Conservation (phyloP, 305 asterid genomes). For the Solanum chacoense region DNA sequence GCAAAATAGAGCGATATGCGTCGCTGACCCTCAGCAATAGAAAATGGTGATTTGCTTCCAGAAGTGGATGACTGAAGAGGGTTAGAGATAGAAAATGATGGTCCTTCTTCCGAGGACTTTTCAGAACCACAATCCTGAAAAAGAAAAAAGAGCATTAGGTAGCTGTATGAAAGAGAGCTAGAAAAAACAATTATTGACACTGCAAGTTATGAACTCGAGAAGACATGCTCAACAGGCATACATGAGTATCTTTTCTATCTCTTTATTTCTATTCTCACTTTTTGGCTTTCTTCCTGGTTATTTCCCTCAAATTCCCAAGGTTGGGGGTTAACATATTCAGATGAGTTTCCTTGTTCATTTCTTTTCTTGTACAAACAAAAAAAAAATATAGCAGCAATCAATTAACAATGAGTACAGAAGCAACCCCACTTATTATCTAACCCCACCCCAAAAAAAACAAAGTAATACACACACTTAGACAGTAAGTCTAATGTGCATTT, state of each 20-base stretch:
- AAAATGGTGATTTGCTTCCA: conserved; percentile 40
- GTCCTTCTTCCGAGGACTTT: conserved; percentile 37
- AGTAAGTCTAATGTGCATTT: not conserved
- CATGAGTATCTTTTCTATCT: not conserved
- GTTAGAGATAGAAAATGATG: conserved; percentile 24
- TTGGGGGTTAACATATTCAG: not conserved
- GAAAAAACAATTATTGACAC: not conserved
- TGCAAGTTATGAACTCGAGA: not conserved
- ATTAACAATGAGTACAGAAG: not conserved
- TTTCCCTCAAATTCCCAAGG: not conserved
- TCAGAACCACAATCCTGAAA: conserved; percentile 40
- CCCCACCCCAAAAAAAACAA: not conserved
- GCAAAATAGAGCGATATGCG: conserved; percentile 91
- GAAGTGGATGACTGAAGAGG: conserved; percentile 39
- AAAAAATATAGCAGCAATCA: not conserved
- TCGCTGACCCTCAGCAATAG: conserved; percentile 69
- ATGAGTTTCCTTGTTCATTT: not conserved
- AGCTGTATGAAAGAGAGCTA: not conserved
- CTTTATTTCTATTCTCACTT: not conserved
- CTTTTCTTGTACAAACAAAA: not conserved
- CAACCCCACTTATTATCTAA: not conserved
- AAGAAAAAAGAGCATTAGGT: conserved; percentile 7
- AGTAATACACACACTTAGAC: not conserved
- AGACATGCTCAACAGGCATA: not conserved
- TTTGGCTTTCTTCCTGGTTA: not conserved